phyloP scores from a whole-genome alignment of 2,329 filamentous ascomycete genomes.

The Leptographium radiaticola region DNA sequence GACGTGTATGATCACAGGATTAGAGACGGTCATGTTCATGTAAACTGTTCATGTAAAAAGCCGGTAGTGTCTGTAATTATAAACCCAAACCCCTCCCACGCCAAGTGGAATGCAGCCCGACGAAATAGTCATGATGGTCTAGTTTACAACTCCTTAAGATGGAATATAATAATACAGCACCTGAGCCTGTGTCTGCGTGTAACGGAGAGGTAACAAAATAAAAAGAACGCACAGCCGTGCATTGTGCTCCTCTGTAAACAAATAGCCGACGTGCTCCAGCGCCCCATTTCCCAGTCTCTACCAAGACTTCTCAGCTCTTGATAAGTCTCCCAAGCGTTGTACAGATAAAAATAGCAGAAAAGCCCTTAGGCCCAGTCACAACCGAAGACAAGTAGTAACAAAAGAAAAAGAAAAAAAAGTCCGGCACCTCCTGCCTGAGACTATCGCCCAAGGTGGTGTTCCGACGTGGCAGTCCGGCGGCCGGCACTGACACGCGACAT shows the following conservation, averaged over 20 bases:
- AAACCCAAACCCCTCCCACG: not conserved
- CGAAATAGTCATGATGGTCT: not conserved
- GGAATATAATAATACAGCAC: not conserved
- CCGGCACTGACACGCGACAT: not conserved
- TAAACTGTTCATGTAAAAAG: no score
- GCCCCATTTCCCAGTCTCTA: constrained; percentile 10
- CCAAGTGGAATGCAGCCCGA: not conserved
- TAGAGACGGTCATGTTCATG: no score
- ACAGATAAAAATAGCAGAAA: not conserved
- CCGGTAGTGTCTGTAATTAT: not conserved
- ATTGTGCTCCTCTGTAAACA: not conserved
- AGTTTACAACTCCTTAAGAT: not conserved
- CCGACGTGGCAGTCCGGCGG: not conserved
- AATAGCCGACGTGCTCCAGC: not conserved
- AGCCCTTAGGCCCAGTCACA: not conserved
- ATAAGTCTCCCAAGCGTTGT: constrained; percentile 24
- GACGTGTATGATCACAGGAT: no score
- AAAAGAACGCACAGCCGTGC: not conserved
- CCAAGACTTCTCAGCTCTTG: constrained; percentile 45
- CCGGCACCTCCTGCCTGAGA: not conserved
- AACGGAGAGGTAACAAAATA: not conserved
- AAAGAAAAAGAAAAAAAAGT: not conserved
- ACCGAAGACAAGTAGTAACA: not conserved
- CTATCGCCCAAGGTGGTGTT: not conserved
- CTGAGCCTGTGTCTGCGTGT: no score